Conservation (phyloP, 495 filamentous ascomycete species). For the Talaromyces nanjingensis region DNA sequence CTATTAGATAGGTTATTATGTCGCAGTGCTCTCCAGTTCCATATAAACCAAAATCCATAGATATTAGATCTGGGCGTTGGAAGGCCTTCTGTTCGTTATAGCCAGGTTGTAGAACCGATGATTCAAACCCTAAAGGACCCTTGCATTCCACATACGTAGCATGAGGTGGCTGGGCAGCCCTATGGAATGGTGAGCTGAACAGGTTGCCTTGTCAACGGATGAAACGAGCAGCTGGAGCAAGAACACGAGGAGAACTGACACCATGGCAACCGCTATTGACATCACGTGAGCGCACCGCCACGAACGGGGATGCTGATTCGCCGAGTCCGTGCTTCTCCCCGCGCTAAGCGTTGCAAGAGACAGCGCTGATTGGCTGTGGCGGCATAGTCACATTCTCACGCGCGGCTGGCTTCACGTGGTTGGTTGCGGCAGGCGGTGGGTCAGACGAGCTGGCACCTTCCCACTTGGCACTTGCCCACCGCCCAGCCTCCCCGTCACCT, state of each 20-base stretch:
- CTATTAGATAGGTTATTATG: too few species aligned
- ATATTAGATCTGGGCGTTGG: too few species aligned
- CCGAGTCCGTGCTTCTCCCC: not conserved
- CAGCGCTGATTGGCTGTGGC: slow-evolving; percentile 1
- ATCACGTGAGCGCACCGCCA: slow-evolving; percentile 4
- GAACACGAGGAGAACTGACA: not conserved
- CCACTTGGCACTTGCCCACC: slow-evolving; percentile 15
- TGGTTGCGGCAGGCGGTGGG: slow-evolving; percentile 22
- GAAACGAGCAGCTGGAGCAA: not conserved
- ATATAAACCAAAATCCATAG: too few species aligned
- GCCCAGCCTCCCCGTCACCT: slow-evolving; percentile 40
- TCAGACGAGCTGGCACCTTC: slow-evolving; percentile 9
- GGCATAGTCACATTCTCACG: slow-evolving; percentile 8
- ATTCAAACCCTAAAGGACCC: not conserved
- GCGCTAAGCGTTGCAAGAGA: not conserved
- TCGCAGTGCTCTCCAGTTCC: too few species aligned
- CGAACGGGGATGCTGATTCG: not conserved
- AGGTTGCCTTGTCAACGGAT: not conserved
- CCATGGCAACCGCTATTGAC: slow-evolving; percentile 8
- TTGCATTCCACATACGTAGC: not conserved
- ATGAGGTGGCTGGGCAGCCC: not conserved
- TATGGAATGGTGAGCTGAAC: not conserved
- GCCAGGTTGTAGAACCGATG: too few species aligned
- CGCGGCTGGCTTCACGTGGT: slow-evolving; percentile 24
- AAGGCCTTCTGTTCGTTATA: too few species aligned